phyloP scores from a whole-genome alignment of 1,284 basidiomycete genomes.

The Ceratobasidium sp. region DNA sequence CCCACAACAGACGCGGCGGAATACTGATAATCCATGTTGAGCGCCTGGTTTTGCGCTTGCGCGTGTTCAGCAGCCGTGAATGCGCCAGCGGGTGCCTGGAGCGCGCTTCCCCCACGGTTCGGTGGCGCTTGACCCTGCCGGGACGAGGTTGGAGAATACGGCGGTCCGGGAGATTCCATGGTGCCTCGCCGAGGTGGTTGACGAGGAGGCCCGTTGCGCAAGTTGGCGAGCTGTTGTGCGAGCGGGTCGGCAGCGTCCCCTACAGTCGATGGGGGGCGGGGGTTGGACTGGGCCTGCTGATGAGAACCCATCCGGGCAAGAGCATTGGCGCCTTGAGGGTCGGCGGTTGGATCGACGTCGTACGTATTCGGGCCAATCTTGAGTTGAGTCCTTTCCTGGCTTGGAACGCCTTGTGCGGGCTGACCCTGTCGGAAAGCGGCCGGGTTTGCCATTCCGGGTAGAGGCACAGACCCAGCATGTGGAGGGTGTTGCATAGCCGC shows the following conservation, averaged over 20 bases:
- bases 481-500: constrained; percentile 18
- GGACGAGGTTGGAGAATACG: background rate
- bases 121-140: background rate
- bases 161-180: constrained; percentile 41
- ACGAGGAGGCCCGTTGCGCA: constrained; percentile 50
- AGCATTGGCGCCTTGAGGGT: constrained; percentile 52
- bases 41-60: constrained; percentile 35
- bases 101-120: constrained; percentile 21
- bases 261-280: constrained; percentile 46
- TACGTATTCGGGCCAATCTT: constrained; percentile 71
- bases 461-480: constrained; percentile 43
- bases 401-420: constrained; percentile 1
- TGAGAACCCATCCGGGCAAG: constrained; percentile 16
- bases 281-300: constrained; percentile 13
- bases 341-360: constrained; percentile 66
- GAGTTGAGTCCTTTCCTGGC: constrained; percentile 60
- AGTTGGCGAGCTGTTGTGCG: constrained; percentile 68
- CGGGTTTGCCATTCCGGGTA: constrained; percentile 47
- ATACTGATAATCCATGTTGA: constrained; percentile 38
- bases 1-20: constrained; percentile 78
- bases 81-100: constrained; percentile 29
- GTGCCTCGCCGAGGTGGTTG: constrained; percentile 30
- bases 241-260: constrained; percentile 72
- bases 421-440: constrained; percentile 17
- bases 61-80: constrained; percentile 36